Conservation (phyloP, 208 protist genomes). For the Tetramitus jugosus region DNA sequence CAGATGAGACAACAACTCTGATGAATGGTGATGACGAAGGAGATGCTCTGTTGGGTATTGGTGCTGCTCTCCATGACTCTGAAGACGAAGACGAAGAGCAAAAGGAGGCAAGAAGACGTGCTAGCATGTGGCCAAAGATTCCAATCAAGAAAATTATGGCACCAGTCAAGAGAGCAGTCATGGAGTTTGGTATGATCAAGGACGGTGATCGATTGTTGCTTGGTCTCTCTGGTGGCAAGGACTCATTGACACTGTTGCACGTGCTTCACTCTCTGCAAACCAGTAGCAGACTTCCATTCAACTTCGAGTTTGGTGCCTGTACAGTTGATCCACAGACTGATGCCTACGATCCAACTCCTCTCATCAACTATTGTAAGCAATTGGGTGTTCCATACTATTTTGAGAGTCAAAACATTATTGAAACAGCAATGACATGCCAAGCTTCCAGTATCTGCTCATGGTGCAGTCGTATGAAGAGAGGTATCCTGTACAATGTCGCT, state of each 20-base stretch:
- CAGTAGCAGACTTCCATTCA: constrained; percentile 14
- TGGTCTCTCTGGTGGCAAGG: constrained; percentile 58
- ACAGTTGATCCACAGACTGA: constrained; percentile 59
- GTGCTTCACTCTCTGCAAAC: constrained; percentile 34
- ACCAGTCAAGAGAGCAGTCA: constrained; percentile 34
- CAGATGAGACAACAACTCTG: no score
- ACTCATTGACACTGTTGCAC: constrained; percentile 56
- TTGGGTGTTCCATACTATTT: constrained; percentile 61
- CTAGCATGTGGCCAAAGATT: background rate
- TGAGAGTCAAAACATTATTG: constrained; percentile 46
- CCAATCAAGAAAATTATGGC: background rate
- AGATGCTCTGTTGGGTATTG: no score
- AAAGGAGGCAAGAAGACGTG: background rate
- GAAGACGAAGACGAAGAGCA: no score
- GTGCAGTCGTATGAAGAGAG: constrained; percentile 68
- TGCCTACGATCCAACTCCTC: constrained; percentile 51
- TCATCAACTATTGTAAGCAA: constrained; percentile 39
- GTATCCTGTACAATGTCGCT: constrained; percentile 49
- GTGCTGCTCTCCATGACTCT: no score
- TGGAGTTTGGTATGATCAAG: constrained; percentile 45
- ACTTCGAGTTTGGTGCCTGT: constrained; percentile 49
- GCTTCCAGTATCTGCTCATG: constrained; percentile 54
- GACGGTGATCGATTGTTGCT: constrained; percentile 51
- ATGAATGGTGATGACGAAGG: no score
- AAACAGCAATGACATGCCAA: constrained; percentile 35